Evolutionary conservation across 371 early-diverging fungal species (phyloP).

Genomic region (Zychaea mexicana): DNA sequence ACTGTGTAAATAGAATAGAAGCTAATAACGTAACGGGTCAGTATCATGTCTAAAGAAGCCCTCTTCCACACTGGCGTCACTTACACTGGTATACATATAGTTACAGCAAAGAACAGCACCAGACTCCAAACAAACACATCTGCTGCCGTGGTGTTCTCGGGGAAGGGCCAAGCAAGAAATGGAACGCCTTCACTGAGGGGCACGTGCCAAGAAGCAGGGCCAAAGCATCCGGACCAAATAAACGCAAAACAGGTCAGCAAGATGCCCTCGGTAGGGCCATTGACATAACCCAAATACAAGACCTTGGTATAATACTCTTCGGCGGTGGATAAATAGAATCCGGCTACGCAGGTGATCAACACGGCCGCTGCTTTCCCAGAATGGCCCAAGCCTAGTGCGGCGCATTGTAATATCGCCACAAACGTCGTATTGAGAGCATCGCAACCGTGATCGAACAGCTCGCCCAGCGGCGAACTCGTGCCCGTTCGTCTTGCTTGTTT

Average conservation of each 20-base stretch:
- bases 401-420: conserved; percentile 83
- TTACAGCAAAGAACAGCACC: conserved; percentile 19
- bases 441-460: conserved; percentile 94
- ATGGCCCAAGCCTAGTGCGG: conserved; percentile 83
- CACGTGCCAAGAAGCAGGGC: conserved; percentile 23
- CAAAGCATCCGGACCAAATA: conserved; percentile 67
- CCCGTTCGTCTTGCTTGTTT: conserved; percentile 98
- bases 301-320: conserved; percentile 96
- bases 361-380: conserved; percentile 66
- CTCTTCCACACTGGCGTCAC: neutral
- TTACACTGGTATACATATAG: conserved; percentile 15
- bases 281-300: conserved; percentile 90
- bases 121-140: conserved; percentile 23
- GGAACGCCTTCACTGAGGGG: conserved; percentile 17
- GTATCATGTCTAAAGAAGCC: neutral
- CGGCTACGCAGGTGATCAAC: conserved; percentile 67
- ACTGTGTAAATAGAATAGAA: conserved; percentile 32
- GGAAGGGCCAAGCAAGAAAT: conserved; percentile 12
- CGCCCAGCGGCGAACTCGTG: conserved; percentile 91
- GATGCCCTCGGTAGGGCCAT: conserved; percentile 97
- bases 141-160: conserved; percentile 15
- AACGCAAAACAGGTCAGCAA: conserved; percentile 73
- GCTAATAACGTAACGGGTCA: neutral
- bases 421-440: conserved; percentile 92
- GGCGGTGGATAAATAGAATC: conserved; percentile 95